phyloP scores from a whole-genome alignment of 2,329 filamentous ascomycete species.

The Simplicillium sp. region DNA sequence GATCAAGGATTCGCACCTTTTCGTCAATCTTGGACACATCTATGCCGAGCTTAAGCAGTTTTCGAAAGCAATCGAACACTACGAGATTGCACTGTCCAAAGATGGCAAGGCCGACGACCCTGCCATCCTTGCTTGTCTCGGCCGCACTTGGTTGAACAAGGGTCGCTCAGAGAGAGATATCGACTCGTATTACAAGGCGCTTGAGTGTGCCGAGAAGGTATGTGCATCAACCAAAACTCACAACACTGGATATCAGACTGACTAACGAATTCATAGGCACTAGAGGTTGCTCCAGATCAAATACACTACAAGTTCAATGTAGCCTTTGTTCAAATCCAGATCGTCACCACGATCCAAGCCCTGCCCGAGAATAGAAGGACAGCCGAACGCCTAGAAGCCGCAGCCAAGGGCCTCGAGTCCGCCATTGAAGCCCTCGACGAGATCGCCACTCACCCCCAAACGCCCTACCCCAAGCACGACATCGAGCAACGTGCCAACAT shows the following conservation, averaged over 20 bases:
- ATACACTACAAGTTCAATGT: constrained; percentile 96
- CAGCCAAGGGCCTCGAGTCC: constrained; percentile 70
- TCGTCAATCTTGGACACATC: constrained; percentile 87
- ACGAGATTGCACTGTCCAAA: constrained; percentile 75
- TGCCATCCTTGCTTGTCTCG: constrained; percentile 74
- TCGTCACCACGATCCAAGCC: constrained; percentile 70
- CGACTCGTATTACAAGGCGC: constrained; percentile 45
- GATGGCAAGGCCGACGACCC: constrained; percentile 67
- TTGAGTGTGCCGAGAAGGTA: constrained; percentile 57
- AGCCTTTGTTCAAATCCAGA: constrained; percentile 92
- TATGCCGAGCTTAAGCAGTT: constrained; percentile 87
- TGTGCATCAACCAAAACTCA: constrained; percentile 9
- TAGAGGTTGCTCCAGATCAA: constrained; percentile 71
- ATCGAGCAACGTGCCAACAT: constrained; percentile 95
- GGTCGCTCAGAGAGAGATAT: constrained; percentile 55
- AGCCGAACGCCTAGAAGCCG: constrained; percentile 70
- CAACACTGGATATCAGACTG: not conserved
- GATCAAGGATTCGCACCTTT: constrained; percentile 77
- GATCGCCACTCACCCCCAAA: constrained; percentile 51
- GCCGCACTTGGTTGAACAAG: constrained; percentile 77
- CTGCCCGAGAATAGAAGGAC: constrained; percentile 70
- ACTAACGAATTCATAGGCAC: constrained; percentile 42
- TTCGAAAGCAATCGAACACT: constrained; percentile 86
- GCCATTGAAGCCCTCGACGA: constrained; percentile 67
- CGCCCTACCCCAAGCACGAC: constrained; percentile 84